Evolutionary conservation across 2,329 filamentous ascomycete genomes (phyloP).

Genomic region (Sphaerostilbella broomeana): DNA sequence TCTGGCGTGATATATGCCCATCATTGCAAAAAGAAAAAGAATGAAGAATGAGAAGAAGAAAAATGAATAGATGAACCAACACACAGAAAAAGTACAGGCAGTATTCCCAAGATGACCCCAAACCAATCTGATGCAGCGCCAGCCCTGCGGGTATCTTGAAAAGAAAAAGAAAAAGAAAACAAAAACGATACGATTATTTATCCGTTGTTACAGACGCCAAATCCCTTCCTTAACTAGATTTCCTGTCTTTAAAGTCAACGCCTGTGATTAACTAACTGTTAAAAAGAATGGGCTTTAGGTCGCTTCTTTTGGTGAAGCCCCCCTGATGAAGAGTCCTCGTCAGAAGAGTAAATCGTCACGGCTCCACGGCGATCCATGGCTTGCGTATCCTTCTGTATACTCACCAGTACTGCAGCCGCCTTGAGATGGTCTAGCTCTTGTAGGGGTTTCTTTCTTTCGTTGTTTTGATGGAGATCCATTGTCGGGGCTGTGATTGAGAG

Average conservation of each 20-base stretch:
- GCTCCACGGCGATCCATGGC: background rate
- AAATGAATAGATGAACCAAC: no score
- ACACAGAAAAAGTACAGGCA: background rate
- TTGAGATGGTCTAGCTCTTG: constrained; percentile 8
- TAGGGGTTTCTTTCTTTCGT: background rate
- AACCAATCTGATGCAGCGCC: constrained; percentile 3
- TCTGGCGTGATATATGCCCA: background rate
- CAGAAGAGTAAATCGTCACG: background rate
- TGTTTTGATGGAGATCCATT: background rate
- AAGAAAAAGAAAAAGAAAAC: no score
- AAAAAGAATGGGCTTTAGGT: constrained; percentile 10
- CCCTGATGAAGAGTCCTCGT: constrained; percentile 1
- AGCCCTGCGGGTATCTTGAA: constrained; percentile 7
- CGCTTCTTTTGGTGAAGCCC: constrained; percentile 9
- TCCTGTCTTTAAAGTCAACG: no score
- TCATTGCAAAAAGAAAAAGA: background rate
- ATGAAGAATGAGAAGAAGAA: no score
- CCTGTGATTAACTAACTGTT: background rate
- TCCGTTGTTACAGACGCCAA: no score
- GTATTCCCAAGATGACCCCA: constrained; percentile 1
- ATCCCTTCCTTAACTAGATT: no score
- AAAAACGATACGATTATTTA: no score
- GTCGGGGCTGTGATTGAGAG: background rate
- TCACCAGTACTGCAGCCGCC: constrained; percentile 14
- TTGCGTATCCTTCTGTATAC: constrained; percentile 10